Conservation (phyloP, 768 basidiomycete genomes). For the Tulasnella sp. region DNA sequence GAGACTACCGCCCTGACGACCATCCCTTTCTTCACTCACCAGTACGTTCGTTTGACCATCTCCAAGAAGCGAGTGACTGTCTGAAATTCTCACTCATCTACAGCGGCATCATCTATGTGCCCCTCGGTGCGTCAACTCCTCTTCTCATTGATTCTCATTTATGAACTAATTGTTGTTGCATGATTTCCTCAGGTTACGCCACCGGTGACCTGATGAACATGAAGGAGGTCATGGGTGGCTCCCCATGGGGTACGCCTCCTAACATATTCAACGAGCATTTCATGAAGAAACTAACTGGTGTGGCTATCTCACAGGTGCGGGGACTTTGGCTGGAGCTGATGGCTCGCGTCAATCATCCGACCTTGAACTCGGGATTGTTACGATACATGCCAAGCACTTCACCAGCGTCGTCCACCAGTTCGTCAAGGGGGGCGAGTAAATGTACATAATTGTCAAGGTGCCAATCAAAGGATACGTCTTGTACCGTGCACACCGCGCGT, state of each 20-base stretch:
- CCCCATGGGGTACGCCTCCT: conserved; percentile 28
- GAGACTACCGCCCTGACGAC: conserved; percentile 31
- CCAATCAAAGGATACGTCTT: too few relatives aligned
- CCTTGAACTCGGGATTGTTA: conserved; percentile 1
- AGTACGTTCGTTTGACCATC: too few relatives aligned
- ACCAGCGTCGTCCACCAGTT: conserved; percentile 10
- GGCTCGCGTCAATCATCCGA: conserved; percentile 12
- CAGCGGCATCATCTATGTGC: conserved; percentile 25
- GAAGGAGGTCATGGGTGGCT: conserved; percentile 26
- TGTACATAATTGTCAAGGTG: too few relatives aligned
- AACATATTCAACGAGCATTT: not conserved
- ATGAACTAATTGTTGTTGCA: conserved; percentile 23
- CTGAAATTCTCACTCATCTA: too few relatives aligned
- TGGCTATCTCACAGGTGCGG: conserved; percentile 1
- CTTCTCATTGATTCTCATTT: conserved; percentile 25
- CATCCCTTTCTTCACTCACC: conserved; percentile 11
- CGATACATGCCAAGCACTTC: conserved; percentile 7
- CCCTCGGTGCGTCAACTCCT: conserved; percentile 24
- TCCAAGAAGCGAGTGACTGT: too few relatives aligned
- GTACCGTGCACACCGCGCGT: too few relatives aligned
- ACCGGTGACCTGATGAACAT: conserved; percentile 19
- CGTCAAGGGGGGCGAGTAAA: too few relatives aligned
- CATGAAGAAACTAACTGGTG: not conserved
- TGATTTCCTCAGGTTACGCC: conserved; percentile 22
- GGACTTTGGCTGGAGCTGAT: conserved; percentile 12